phyloP scores from a whole-genome alignment of 176 grass and related monocot genomes.

The Phragmites australis region DNA sequence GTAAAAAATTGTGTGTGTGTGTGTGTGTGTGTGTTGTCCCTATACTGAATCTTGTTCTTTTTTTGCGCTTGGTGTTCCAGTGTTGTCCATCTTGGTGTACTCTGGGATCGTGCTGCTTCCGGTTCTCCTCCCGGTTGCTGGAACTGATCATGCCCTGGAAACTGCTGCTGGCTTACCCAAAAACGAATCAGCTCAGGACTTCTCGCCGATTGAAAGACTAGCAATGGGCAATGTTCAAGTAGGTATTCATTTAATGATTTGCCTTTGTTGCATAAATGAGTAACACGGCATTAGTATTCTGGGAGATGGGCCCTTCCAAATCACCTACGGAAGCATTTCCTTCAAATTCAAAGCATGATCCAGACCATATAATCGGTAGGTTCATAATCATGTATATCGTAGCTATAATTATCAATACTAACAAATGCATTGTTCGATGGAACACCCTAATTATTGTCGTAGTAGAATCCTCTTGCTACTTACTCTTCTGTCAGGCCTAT shows the following conservation, averaged over 20 bases:
- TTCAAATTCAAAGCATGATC: background rate
- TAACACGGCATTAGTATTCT: background rate
- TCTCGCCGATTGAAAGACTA: constrained; percentile 60
- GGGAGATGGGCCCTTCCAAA: background rate
- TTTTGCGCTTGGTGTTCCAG: constrained; percentile 41
- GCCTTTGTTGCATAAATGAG: constrained; percentile 4
- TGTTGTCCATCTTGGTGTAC: constrained; percentile 69
- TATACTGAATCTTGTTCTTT: background rate
- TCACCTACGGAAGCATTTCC: constrained; percentile 4
- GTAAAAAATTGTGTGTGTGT: background rate
- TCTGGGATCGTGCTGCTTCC: constrained; percentile 81
- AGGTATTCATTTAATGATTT: constrained; percentile 4
- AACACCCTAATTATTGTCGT: background rate
- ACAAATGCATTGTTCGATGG: background rate
- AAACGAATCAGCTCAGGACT: background rate
- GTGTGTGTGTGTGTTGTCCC: background rate
- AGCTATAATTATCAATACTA: background rate
- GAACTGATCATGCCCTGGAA: constrained; percentile 50
- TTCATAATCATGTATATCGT: background rate
- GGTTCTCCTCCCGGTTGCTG: constrained; percentile 70
- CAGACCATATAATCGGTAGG: background rate
- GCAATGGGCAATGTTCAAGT: constrained; percentile 80
- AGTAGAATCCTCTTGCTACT: background rate
- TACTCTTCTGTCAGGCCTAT: background rate
- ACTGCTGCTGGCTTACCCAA: background rate